These are phyloP conservation scores for Lophium mytilinum DNA, from an alignment of 495 filamentous ascomycete species.

Conservation along the genomic window DNA sequence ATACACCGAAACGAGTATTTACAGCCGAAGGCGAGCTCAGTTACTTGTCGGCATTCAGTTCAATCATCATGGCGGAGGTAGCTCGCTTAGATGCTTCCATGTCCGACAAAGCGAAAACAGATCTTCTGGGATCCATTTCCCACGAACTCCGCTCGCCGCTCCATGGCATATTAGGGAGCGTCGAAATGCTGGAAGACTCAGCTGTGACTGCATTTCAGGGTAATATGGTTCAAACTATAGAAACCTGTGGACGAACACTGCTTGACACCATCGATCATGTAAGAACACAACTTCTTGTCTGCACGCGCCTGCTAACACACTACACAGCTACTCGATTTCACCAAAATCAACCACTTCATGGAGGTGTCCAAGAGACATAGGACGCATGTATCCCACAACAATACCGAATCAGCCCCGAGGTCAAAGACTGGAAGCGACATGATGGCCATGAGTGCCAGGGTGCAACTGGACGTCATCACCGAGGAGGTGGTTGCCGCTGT, in stretches of 20 bases:
- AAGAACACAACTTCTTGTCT: neutral
- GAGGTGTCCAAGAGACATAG: neutral
- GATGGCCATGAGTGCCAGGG: neutral
- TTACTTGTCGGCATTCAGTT: constrained; percentile 3
- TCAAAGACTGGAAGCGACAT: neutral
- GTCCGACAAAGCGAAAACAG: neutral
- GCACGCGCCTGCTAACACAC: neutral
- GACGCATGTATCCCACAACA: no score
- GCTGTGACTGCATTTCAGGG: neutral
- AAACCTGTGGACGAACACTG: neutral
- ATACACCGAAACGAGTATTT: constrained; percentile 34
- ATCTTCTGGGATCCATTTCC: neutral
- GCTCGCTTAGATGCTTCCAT: constrained; percentile 14
- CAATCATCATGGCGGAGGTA: constrained; percentile 5
- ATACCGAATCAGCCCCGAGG: no score
- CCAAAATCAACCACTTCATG: constrained; percentile 1
- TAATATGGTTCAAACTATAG: neutral
- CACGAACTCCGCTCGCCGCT: neutral
- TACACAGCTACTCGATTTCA: neutral
- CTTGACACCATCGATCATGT: constrained; percentile 1
- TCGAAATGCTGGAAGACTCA: neutral
- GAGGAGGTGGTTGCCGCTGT: constrained; percentile 32
- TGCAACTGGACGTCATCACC: neutral
- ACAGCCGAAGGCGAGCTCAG: constrained; percentile 36
- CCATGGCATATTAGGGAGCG: neutral